These are phyloP conservation scores for Coemansia reversa DNA, from an alignment of 192 early-diverging fungal species.

Conservation along the genomic window DNA sequence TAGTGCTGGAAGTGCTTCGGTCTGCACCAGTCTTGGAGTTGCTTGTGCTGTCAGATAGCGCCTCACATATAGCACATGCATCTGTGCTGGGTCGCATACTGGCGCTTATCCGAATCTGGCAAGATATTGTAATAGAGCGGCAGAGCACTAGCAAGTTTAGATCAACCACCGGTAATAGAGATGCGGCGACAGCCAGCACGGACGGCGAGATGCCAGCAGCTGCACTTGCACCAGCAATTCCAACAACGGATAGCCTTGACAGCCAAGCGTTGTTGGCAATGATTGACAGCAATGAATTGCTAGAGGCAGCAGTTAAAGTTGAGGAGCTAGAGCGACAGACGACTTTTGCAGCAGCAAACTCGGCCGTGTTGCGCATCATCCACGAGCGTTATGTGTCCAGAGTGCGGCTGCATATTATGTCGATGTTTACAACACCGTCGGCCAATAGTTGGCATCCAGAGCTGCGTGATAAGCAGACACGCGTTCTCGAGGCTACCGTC, in stretches of 20 bases:
- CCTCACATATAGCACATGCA: not conserved
- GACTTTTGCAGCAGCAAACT: constrained; percentile 15
- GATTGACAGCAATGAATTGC: constrained; percentile 35
- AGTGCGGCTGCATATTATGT: constrained; percentile 32
- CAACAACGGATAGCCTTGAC: constrained; percentile 12
- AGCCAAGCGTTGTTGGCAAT: constrained; percentile 29
- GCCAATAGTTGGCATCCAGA: not conserved
- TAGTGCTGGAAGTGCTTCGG: constrained; percentile 28
- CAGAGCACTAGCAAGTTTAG: not conserved
- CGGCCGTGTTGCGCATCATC: constrained; percentile 12
- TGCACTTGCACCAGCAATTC: not conserved
- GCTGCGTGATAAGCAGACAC: not conserved
- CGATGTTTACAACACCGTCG: constrained; percentile 20
- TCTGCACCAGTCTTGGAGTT: constrained; percentile 11
- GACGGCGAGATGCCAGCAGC: not conserved
- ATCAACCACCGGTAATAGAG: not conserved
- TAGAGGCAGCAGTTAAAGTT: constrained; percentile 32
- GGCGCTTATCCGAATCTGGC: constrained; percentile 21
- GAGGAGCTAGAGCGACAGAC: constrained; percentile 34
- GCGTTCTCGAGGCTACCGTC: constrained; percentile 15
- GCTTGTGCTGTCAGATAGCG: constrained; percentile 2
- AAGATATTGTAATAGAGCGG: constrained; percentile 2
- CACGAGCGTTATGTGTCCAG: constrained; percentile 35
- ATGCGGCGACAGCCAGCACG: not conserved
- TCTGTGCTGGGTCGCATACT: constrained; percentile 10